Conservation (phyloP, 179 eudicot species). For the Dionaea muscipula region DNA sequence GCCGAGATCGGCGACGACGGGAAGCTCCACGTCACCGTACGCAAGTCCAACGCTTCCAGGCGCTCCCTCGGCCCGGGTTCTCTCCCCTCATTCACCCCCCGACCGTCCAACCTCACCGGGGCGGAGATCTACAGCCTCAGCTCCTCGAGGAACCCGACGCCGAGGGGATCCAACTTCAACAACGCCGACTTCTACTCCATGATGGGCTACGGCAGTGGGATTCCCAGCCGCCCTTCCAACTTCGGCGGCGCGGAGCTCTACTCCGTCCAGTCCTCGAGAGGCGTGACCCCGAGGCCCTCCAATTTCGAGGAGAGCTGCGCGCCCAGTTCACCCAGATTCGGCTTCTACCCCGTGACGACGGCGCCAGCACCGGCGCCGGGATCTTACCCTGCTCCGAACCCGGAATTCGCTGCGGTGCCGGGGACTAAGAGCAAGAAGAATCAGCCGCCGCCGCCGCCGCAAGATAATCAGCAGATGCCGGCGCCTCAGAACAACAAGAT, state of each 20-base stretch:
- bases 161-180: slow-evolving; percentile 75
- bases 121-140: slow-evolving; percentile 85
- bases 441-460: background rate
- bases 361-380: slow-evolving; percentile 6
- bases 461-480: slow-evolving; percentile 9
- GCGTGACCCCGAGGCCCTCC: slow-evolving; percentile 66
- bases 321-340: slow-evolving; percentile 46
- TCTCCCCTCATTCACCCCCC: slow-evolving; percentile 30
- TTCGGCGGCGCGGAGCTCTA: slow-evolving; percentile 43
- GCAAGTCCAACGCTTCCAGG: slow-evolving; percentile 56
- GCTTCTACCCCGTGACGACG: slow-evolving; percentile 36
- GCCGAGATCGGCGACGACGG: slow-evolving; percentile 59
- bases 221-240: slow-evolving; percentile 25
- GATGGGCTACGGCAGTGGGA: slow-evolving; percentile 53
- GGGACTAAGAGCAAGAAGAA: slow-evolving; percentile 15
- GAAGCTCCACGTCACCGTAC: slow-evolving; percentile 49
- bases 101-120: slow-evolving; percentile 75
- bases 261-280: slow-evolving; percentile 51
- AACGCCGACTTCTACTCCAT: slow-evolving; percentile 70
- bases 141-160: slow-evolving; percentile 78
- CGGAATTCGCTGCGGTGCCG: slow-evolving; percentile 35
- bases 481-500: slow-evolving; percentile 11
- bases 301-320: slow-evolving; percentile 57
- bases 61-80: slow-evolving; percentile 22
- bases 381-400: slow-evolving; percentile 80